A percentile compares a stretch with the other conserved stretches of the same genome.
These are phyloP conservation scores for Dothistroma septosporum DNA, from an alignment of 2,329 filamentous ascomycete species.

Conservation along the genomic window DNA sequence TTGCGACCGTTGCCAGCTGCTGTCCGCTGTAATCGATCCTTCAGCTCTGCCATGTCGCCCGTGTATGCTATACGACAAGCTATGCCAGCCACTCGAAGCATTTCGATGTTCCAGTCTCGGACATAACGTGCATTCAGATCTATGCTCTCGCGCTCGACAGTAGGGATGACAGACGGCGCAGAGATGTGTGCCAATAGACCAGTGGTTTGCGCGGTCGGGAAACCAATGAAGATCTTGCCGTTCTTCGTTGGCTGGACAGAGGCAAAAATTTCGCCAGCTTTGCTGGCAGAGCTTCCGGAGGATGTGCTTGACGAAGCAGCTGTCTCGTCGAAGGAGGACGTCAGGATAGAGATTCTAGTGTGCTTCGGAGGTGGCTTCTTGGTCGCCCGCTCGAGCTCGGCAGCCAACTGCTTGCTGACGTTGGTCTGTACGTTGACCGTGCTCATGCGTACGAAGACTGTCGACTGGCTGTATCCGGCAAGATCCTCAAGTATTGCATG, in stretches of 20 bases:
- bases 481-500: constrained; percentile 66
- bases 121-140: constrained; percentile 95
- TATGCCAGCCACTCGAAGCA: constrained; percentile 85
- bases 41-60: constrained; percentile 78
- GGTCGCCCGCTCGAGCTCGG: constrained; percentile 88
- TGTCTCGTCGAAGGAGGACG: constrained; percentile 82
- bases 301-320: constrained; percentile 57
- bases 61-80: constrained; percentile 82
- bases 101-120: constrained; percentile 90
- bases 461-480: constrained; percentile 64
- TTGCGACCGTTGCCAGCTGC: constrained; percentile 29
- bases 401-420: constrained; percentile 66
- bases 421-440: constrained; percentile 77
- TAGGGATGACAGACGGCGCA: constrained; percentile 92
- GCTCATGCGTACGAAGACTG: constrained; percentile 83
- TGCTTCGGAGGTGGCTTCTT: constrained; percentile 92
- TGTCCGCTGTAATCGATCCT: constrained; percentile 46
- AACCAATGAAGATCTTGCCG: constrained; percentile 93
- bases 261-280: constrained; percentile 74
- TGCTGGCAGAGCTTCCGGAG: constrained; percentile 49
- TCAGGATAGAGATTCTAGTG: constrained; percentile 81
- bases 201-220: constrained; percentile 95
- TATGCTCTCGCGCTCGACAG: constrained; percentile 93
- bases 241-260: constrained; percentile 86
- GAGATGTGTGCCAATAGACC: constrained; percentile 91